Evolutionary conservation across 208 protist genomes (phyloP).

Genomic region (Crithidia fasciculata): DNA sequence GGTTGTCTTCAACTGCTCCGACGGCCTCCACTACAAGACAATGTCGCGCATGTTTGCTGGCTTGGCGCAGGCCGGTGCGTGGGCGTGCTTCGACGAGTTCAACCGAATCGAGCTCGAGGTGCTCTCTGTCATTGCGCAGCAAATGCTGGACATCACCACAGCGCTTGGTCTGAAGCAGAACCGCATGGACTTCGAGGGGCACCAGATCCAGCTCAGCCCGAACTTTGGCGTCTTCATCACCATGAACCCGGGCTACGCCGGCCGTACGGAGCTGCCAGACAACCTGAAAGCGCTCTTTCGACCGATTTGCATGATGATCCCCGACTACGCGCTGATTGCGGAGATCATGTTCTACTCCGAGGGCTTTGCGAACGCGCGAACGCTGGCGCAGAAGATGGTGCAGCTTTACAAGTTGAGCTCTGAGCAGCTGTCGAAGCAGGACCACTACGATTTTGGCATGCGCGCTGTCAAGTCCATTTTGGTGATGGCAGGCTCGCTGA

Average conservation of each 20-base stretch:
- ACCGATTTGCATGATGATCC: slow-evolving; percentile 98
- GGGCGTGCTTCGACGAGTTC: slow-evolving; percentile 98
- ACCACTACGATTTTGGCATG: slow-evolving; percentile 98
- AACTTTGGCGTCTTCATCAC: slow-evolving; percentile 98
- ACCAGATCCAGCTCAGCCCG: slow-evolving; percentile 89
- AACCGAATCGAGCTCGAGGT: slow-evolving; percentile 98
- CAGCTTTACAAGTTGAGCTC: slow-evolving; percentile 96
- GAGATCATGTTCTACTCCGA: slow-evolving; percentile 98
- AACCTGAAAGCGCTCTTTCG: slow-evolving; percentile 98
- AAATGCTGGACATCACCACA: slow-evolving; percentile 96
- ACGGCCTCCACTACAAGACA: slow-evolving; percentile 96
- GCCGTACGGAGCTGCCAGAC: slow-evolving; percentile 97
- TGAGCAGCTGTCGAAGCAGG: slow-evolving; percentile 96
- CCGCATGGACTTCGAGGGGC: slow-evolving; percentile 94
- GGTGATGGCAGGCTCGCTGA: slow-evolving; percentile 93
- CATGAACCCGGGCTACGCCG: slow-evolving; percentile 98
- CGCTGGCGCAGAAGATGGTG: slow-evolving; percentile 96
- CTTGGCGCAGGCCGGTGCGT: slow-evolving; percentile 94
- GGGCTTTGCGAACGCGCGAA: slow-evolving; percentile 95
- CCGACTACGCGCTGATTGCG: slow-evolving; percentile 96
- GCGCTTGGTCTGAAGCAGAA: slow-evolving; percentile 84
- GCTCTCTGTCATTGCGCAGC: slow-evolving; percentile 96
- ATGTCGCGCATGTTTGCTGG: slow-evolving; percentile 97
- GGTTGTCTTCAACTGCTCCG: slow-evolving; percentile 97
- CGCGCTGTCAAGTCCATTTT: slow-evolving; percentile 96